A percentile compares a stretch with the other conserved stretches of the same genome.
These are phyloP conservation scores for Secale cereale DNA, from an alignment of 176 grass and related monocot genomes.

Conservation along the genomic window DNA sequence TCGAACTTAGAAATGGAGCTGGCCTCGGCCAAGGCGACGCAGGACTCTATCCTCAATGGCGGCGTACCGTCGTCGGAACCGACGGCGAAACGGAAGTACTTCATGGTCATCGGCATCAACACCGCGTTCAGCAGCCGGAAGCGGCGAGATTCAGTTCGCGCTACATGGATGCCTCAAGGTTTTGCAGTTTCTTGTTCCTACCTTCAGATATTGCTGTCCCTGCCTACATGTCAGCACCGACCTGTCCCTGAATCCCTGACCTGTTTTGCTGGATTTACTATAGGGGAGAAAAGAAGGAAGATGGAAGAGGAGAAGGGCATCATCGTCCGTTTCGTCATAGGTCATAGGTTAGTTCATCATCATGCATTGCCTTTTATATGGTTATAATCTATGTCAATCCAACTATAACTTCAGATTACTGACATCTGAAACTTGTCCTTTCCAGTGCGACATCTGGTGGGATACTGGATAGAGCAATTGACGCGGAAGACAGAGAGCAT, in stretches of 20 bases:
- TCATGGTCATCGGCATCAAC: conserved; percentile 92
- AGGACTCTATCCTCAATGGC: conserved; percentile 57
- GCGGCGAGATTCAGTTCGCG: conserved; percentile 80
- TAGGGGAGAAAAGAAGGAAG: conserved; percentile 72
- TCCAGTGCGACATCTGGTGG: conserved; percentile 70
- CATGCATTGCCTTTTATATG: not conserved
- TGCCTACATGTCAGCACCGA: not conserved
- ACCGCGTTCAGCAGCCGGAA: conserved; percentile 94
- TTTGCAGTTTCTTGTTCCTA: not conserved
- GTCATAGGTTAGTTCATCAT: conserved; percentile 63
- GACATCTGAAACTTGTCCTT: not conserved
- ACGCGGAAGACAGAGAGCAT: conserved; percentile 82
- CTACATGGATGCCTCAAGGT: conserved; percentile 98
- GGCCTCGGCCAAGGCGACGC: conserved; percentile 62
- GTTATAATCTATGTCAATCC: not conserved
- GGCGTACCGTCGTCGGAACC: conserved; percentile 40
- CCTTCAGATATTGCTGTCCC: too few species aligned
- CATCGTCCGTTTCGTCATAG: conserved; percentile 84
- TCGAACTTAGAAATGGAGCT: conserved; percentile 82
- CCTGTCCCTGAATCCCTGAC: not conserved
- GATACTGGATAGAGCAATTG: conserved; percentile 92
- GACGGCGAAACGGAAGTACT: conserved; percentile 44
- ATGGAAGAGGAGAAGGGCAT: conserved; percentile 94
- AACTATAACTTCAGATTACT: not conserved
- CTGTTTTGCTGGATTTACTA: not conserved